phyloP scores from a whole-genome alignment of 805 yeast species.

The Wickerhamiella azyma region DNA sequence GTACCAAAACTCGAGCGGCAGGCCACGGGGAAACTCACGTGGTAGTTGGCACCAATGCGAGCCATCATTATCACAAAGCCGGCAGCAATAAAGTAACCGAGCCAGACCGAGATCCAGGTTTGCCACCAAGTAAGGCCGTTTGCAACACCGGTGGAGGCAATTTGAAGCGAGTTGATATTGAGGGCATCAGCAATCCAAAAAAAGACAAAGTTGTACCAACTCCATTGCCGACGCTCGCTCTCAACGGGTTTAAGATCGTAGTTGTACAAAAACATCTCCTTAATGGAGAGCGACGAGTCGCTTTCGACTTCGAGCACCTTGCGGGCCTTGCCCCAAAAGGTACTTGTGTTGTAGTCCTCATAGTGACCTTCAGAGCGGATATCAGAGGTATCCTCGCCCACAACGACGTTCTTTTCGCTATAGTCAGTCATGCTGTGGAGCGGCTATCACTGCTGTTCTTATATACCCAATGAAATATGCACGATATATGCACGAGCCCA shows the following conservation, averaged over 20 bases:
- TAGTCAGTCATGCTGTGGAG: neutral
- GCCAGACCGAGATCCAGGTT: conserved; percentile 78
- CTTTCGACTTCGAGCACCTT: conserved; percentile 21
- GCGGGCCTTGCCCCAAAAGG: conserved; percentile 1
- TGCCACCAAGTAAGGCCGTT: conserved; percentile 84
- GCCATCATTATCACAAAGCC: conserved; percentile 57
- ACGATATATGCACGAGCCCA: neutral
- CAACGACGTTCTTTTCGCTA: neutral
- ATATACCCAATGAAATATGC: neutral
- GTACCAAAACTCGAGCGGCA: conserved; percentile 75
- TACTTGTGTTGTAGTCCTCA: neutral
- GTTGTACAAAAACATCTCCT: conserved; percentile 58
- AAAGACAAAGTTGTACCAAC: conserved; percentile 64
- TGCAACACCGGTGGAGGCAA: conserved; percentile 72
- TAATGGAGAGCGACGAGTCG: conserved; percentile 33
- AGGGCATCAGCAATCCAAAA: conserved; percentile 87
- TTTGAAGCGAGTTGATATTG: conserved; percentile 83
- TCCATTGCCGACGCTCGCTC: conserved; percentile 61
- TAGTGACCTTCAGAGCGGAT: neutral
- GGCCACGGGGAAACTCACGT: conserved; percentile 72
- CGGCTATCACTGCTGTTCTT: neutral
- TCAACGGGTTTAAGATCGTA: conserved; percentile 43
- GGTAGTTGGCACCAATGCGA: conserved; percentile 68
- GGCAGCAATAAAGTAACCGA: conserved; percentile 64
- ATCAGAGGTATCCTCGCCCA: neutral